phyloP scores from a whole-genome alignment of 208 protist species.

The Leishmania lainsoni region DNA sequence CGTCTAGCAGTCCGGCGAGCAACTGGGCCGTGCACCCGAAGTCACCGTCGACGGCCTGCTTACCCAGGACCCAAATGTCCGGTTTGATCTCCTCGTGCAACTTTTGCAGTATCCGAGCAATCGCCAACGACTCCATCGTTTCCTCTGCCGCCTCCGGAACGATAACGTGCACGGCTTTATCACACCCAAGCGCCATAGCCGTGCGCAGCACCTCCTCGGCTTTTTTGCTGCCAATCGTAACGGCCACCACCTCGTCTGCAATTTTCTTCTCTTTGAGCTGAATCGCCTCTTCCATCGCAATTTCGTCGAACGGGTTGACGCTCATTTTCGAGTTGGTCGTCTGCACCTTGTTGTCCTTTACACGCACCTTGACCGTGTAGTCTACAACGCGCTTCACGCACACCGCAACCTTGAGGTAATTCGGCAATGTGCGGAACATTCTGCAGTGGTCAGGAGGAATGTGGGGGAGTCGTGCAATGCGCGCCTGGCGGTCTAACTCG shows the following conservation, averaged over 20 bases:
- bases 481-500: neutral
- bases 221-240: conserved; percentile 94
- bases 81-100: conserved; percentile 88
- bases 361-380: conserved; percentile 96
- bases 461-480: neutral
- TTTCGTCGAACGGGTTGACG: conserved; percentile 98
- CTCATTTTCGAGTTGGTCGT: conserved; percentile 95
- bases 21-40: conserved; percentile 94
- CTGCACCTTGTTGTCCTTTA: conserved; percentile 96
- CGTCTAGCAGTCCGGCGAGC: conserved; percentile 92
- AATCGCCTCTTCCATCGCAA: conserved; percentile 96
- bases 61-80: conserved; percentile 93
- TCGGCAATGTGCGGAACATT: conserved; percentile 58
- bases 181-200: conserved; percentile 96
- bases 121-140: conserved; percentile 87
- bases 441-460: neutral
- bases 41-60: conserved; percentile 98
- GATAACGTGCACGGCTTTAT: conserved; percentile 94
- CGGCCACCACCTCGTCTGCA: conserved; percentile 91
- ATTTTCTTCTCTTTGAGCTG: conserved; percentile 93
- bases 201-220: conserved; percentile 89
- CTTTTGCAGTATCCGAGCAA: conserved; percentile 94
- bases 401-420: conserved; percentile 91
- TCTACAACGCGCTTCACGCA: conserved; percentile 97
- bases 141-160: conserved; percentile 64